These are phyloP conservation scores for Crithidia mellificae DNA, from an alignment of 208 protist genomes.

Conservation along the genomic window DNA sequence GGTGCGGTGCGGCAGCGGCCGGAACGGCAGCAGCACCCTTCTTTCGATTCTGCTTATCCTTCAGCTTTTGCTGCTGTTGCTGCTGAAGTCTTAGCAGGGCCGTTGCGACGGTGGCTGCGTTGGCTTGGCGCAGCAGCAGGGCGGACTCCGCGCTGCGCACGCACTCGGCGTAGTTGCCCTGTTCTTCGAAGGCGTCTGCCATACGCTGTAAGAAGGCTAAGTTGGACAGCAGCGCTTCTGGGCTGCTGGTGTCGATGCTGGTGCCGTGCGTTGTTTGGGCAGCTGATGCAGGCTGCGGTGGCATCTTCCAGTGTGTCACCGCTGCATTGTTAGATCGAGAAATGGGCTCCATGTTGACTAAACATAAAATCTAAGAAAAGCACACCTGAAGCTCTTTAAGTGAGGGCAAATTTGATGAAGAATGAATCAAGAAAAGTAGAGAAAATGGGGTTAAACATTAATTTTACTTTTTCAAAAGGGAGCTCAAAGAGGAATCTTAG, in stretches of 20 bases:
- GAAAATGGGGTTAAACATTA: too few species aligned
- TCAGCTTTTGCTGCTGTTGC: slow-evolving; percentile 5
- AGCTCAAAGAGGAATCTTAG: too few species aligned
- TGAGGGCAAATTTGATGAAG: background rate
- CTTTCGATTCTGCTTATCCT: too few species aligned
- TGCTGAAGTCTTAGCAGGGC: slow-evolving; percentile 20
- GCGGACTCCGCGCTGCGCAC: slow-evolving; percentile 77
- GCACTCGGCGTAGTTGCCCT: slow-evolving; percentile 76
- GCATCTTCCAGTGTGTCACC: slow-evolving; percentile 14
- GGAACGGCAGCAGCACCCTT: too few species aligned
- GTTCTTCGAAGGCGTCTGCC: slow-evolving; percentile 52
- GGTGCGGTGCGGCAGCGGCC: too few species aligned
- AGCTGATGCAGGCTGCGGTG: too few species aligned
- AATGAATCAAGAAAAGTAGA: too few species aligned
- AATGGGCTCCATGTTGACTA: slow-evolving; percentile 10
- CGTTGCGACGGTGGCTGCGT: slow-evolving; percentile 29
- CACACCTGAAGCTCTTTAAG: too few species aligned
- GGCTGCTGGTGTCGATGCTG: slow-evolving; percentile 4
- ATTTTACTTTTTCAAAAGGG: too few species aligned
- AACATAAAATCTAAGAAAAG: too few species aligned
- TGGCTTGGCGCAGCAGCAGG: slow-evolving; percentile 57
- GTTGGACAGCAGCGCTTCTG: slow-evolving; percentile 30
- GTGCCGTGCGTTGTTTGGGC: too few species aligned
- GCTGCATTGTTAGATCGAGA: background rate
- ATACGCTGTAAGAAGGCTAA: slow-evolving; percentile 70